These are phyloP conservation scores for Aspergillus olivimuriae DNA, from an alignment of 495 filamentous ascomycete genomes.

Conservation along the genomic window DNA sequence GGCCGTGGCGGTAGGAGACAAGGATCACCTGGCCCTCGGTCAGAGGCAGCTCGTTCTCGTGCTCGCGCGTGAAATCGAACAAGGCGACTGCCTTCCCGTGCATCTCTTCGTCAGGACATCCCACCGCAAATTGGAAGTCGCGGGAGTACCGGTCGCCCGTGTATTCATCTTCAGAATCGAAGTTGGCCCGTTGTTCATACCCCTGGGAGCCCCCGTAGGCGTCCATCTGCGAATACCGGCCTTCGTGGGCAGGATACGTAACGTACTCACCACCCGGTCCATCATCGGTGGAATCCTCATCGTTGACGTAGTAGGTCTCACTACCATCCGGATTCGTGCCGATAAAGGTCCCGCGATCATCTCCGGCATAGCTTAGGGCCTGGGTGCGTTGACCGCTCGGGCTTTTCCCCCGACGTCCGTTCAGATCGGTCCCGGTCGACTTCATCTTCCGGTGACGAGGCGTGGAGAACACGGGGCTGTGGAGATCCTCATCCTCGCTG, in stretches of 20 bases:
- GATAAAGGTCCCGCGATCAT: constrained; percentile 59
- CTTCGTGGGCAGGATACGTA: constrained; percentile 65
- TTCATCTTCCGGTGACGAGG: constrained; percentile 81
- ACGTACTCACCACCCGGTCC: constrained; percentile 76
- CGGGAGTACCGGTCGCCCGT: constrained; percentile 65
- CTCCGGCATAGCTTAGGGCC: constrained; percentile 27
- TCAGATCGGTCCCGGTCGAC: constrained; percentile 44
- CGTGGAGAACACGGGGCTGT: constrained; percentile 76
- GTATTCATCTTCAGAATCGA: constrained; percentile 56
- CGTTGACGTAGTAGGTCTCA: constrained; percentile 70
- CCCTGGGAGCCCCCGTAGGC: constrained; percentile 49
- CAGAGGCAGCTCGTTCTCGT: constrained; percentile 91
- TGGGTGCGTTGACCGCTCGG: constrained; percentile 24
- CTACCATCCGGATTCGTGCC: constrained; percentile 66
- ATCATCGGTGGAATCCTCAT: constrained; percentile 51
- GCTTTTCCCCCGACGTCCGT: constrained; percentile 41
- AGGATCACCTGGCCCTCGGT: constrained; percentile 94
- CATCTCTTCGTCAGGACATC: constrained; percentile 94
- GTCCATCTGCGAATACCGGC: constrained; percentile 46
- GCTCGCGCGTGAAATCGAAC: constrained; percentile 90
- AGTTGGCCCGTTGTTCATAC: constrained; percentile 43
- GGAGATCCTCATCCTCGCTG: constrained; percentile 93
- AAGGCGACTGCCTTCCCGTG: constrained; percentile 93
- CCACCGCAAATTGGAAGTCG: constrained; percentile 92
- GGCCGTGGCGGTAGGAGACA: constrained; percentile 90